These are phyloP conservation scores for Phytophthora hibernalis DNA, from an alignment of 352 stramenopile species.

Conservation along the genomic window DNA sequence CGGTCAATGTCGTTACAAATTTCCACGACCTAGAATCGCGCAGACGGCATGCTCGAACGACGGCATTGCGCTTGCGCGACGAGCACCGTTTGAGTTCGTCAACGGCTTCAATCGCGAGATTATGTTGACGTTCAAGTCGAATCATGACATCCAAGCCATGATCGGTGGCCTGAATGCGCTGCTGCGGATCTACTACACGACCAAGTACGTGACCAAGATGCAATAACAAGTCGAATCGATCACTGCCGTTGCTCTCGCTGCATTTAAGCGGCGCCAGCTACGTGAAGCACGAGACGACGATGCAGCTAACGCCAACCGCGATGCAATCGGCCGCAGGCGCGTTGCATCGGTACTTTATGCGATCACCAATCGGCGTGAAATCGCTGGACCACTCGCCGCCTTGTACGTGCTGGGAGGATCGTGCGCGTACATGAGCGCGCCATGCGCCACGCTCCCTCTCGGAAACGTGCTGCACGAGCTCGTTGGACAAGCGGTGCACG, in stretches of 20 bases:
- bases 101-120: neutral
- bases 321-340: neutral
- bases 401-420: neutral
- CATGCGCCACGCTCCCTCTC: neutral
- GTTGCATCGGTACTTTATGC: neutral
- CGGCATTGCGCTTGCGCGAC: neutral
- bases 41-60: neutral
- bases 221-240: no score
- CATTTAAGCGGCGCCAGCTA: neutral
- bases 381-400: neutral
- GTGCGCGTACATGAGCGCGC: neutral
- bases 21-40: neutral
- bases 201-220: constrained; percentile 1
- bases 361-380: no score
- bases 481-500: neutral
- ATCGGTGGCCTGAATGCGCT: neutral
- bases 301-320: no score
- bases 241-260: neutral
- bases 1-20: neutral
- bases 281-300: neutral
- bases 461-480: neutral
- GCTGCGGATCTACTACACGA: neutral
- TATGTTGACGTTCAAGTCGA: constrained; percentile 1
- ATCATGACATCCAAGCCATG: no score
- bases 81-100: neutral